phyloP scores from a whole-genome alignment of 2,329 filamentous ascomycete species.

The Phialophora expanda region DNA sequence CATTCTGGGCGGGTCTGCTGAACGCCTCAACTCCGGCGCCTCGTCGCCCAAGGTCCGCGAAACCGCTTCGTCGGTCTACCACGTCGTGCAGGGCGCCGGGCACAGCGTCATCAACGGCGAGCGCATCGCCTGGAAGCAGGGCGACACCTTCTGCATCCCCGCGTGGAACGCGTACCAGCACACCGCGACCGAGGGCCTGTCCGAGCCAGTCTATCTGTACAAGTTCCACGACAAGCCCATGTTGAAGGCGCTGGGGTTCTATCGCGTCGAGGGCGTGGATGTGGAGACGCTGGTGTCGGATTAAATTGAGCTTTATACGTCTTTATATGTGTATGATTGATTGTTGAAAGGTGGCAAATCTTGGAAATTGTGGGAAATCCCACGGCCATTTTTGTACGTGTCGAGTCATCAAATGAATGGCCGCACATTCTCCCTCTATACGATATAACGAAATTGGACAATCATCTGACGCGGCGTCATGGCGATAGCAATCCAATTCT shows the following conservation, averaged over 20 bases:
- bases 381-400: background rate
- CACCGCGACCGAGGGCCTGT: constrained; percentile 44
- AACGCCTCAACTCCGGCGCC: constrained; percentile 49
- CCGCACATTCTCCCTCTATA: background rate
- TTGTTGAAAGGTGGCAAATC: background rate
- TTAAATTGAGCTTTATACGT: background rate
- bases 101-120: constrained; percentile 31
- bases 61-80: constrained; percentile 60
- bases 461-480: background rate
- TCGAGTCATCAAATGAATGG: background rate
- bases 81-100: constrained; percentile 58
- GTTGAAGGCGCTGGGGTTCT: constrained; percentile 59
- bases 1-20: constrained; percentile 57
- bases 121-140: constrained; percentile 50
- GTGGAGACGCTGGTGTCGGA: constrained; percentile 49
- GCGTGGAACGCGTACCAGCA: constrained; percentile 60
- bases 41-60: constrained; percentile 52
- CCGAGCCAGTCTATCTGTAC: constrained; percentile 52
- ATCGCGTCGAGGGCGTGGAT: constrained; percentile 50
- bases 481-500: background rate
- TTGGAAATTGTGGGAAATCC: background rate
- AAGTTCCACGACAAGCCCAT: constrained; percentile 62
- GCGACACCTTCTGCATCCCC: constrained; percentile 63
- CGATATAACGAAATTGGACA: background rate
- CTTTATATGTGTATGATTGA: background rate